These are phyloP conservation scores for Filobasidium wieringae DNA, from an alignment of 768 basidiomycete species.

Conservation along the genomic window DNA sequence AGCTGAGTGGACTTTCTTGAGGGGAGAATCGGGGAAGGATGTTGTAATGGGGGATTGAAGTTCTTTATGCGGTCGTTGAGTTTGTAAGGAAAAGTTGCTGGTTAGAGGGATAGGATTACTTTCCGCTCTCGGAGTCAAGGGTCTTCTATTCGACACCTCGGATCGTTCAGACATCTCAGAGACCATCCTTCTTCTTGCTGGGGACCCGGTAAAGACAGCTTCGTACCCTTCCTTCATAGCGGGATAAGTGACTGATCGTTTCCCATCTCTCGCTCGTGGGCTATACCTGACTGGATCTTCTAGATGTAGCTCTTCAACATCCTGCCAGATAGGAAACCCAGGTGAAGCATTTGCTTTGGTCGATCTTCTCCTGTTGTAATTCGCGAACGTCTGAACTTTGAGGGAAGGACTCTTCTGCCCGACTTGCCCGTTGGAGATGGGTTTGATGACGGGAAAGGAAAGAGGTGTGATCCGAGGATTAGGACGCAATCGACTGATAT, in stretches of 20 bases:
- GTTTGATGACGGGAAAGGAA: neutral
- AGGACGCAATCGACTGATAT: neutral
- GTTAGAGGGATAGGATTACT: neutral
- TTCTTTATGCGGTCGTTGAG: neutral
- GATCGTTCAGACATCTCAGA: neutral
- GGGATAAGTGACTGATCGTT: neutral
- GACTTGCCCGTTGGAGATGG: too few species aligned
- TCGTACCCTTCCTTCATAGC: neutral
- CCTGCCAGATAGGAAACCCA: neutral
- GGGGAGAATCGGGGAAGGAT: neutral
- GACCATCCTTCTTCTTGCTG: neutral
- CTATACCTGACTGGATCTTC: neutral
- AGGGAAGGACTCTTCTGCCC: too few species aligned
- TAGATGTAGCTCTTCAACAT: neutral
- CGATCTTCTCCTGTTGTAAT: neutral
- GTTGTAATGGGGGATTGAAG: neutral
- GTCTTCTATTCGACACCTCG: neutral
- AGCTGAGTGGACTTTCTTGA: neutral
- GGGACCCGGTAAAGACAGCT: neutral
- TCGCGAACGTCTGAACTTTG: too few species aligned
- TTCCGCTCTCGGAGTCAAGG: neutral
- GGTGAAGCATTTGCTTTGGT: neutral
- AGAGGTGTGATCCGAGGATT: neutral
- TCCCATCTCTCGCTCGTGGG: neutral
- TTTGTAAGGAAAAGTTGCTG: neutral